Conservation (phyloP, 257 asterid genomes). For the Marsdenia floribunda region DNA sequence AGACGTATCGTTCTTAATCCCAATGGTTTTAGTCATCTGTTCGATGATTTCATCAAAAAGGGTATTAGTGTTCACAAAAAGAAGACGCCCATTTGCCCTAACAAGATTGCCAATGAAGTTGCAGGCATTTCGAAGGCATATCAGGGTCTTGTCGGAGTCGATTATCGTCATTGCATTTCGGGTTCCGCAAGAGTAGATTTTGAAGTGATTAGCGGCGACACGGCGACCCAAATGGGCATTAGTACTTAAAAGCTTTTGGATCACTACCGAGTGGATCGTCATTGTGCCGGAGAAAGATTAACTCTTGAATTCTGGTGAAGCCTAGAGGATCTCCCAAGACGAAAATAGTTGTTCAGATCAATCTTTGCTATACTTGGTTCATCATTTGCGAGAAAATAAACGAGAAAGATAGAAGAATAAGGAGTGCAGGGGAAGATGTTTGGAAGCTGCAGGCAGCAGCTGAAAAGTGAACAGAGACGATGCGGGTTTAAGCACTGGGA, state of each 20-base stretch:
- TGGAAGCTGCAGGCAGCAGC: background rate
- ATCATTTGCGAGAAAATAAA: background rate
- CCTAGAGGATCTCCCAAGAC: background rate
- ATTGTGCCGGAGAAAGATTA: conserved; percentile 24
- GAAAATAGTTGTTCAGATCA: background rate
- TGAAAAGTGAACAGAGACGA: background rate
- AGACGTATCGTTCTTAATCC: conserved; percentile 63
- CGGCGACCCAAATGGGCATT: conserved; percentile 90
- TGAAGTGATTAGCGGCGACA: conserved; percentile 84
- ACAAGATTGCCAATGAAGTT: conserved; percentile 74
- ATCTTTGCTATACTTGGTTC: background rate
- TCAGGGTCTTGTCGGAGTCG: conserved; percentile 81
- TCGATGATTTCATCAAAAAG: conserved; percentile 75
- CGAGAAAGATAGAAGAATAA: background rate
- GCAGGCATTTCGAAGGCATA: conserved; percentile 90
- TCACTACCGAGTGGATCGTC: conserved; percentile 75
- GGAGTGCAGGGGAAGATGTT: background rate
- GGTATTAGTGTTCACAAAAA: conserved; percentile 80
- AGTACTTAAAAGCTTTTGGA: conserved; percentile 78
- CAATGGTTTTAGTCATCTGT: conserved; percentile 58
- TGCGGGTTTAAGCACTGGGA: background rate
- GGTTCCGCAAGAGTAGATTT: conserved; percentile 70
- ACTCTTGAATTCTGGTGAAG: background rate
- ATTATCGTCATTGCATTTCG: conserved; percentile 65
- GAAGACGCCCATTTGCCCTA: conserved; percentile 58